Evolutionary conservation across 2,329 filamentous ascomycete species (phyloP).

Genomic region (Aspergillus cejpii): DNA sequence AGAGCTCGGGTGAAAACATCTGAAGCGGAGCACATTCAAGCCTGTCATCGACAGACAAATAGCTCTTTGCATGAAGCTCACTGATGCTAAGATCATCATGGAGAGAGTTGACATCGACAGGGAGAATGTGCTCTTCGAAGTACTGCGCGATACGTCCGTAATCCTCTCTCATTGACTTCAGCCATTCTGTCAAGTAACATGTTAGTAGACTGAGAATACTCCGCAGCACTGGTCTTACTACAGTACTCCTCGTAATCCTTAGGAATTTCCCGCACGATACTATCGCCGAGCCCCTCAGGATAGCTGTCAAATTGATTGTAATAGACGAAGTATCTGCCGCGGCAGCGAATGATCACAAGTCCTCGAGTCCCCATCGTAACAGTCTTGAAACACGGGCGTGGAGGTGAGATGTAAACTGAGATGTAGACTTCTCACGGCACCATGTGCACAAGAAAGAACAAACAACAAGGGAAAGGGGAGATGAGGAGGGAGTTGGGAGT

Average conservation of each 20-base stretch:
- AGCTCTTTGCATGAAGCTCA: slow-evolving; percentile 10
- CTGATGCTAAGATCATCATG: slow-evolving; percentile 1
- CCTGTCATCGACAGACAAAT: slow-evolving; percentile 11
- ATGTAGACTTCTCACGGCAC: neutral
- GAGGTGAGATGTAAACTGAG: neutral
- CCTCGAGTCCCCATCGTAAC: slow-evolving; percentile 14
- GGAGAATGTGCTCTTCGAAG: slow-evolving; percentile 11
- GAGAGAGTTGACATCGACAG: slow-evolving; percentile 1
- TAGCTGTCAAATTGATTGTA: slow-evolving; percentile 17
- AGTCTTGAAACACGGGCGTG: neutral
- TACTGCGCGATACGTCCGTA: slow-evolving; percentile 8
- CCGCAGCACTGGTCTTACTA: no score
- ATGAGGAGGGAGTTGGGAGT: neutral
- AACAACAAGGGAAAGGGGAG: neutral
- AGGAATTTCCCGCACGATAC: slow-evolving; percentile 13
- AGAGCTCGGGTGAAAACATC: neutral
- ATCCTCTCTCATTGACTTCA: slow-evolving; percentile 6
- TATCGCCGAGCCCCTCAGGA: slow-evolving; percentile 14
- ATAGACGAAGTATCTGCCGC: slow-evolving; percentile 17
- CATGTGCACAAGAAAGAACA: no score
- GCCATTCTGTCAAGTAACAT: slow-evolving; percentile 11
- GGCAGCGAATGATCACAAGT: slow-evolving; percentile 13
- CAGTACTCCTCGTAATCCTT: slow-evolving; percentile 9
- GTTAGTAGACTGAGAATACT: no score
- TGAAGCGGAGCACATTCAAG: slow-evolving; percentile 8